phyloP scores from a whole-genome alignment of 2,329 filamentous ascomycete species.

The Trichoderma sp. region DNA sequence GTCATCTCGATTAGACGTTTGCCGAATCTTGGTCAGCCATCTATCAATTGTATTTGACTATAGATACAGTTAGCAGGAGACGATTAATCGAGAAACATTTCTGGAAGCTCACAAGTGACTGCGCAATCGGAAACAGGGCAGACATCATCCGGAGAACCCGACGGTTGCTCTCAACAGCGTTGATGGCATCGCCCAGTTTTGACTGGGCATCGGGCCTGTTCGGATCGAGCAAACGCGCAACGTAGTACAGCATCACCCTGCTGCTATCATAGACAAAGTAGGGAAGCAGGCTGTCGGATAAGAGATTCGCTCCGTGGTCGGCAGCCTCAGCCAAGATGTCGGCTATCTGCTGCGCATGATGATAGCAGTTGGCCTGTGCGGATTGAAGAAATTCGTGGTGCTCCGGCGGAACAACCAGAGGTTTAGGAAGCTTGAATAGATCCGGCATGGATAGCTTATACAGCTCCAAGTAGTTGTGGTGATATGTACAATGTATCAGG shows the following conservation, averaged over 20 bases:
- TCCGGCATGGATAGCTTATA: slow-evolving; percentile 48
- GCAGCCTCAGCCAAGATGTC: slow-evolving; percentile 40
- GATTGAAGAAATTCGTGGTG: slow-evolving; percentile 38
- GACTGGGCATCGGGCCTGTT: slow-evolving; percentile 35
- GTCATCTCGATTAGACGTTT: slow-evolving; percentile 27
- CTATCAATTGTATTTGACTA: slow-evolving; percentile 40
- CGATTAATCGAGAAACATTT: too few relatives aligned
- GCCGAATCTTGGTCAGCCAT: slow-evolving; percentile 40
- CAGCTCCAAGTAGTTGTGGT: slow-evolving; percentile 46
- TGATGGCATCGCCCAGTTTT: slow-evolving; percentile 39
- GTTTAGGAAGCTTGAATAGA: slow-evolving; percentile 43
- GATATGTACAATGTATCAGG: slow-evolving; percentile 46
- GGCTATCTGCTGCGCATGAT: slow-evolving; percentile 40
- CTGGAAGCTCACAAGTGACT: slow-evolving; percentile 37
- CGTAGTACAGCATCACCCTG: slow-evolving; percentile 48
- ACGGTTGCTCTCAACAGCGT: slow-evolving; percentile 41
- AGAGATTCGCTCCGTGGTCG: slow-evolving; percentile 40
- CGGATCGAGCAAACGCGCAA: slow-evolving; percentile 43
- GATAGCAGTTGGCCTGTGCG: slow-evolving; percentile 39
- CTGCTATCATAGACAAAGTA: slow-evolving; percentile 49
- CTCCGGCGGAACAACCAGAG: slow-evolving; percentile 40
- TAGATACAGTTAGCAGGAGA: background rate
- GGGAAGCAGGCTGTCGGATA: slow-evolving; percentile 46
- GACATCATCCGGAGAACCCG: slow-evolving; percentile 39
- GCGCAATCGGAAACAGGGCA: slow-evolving; percentile 39